These are phyloP conservation scores for Monosporascus sp. DNA, from an alignment of 2,329 filamentous ascomycete species.

Conservation along the genomic window DNA sequence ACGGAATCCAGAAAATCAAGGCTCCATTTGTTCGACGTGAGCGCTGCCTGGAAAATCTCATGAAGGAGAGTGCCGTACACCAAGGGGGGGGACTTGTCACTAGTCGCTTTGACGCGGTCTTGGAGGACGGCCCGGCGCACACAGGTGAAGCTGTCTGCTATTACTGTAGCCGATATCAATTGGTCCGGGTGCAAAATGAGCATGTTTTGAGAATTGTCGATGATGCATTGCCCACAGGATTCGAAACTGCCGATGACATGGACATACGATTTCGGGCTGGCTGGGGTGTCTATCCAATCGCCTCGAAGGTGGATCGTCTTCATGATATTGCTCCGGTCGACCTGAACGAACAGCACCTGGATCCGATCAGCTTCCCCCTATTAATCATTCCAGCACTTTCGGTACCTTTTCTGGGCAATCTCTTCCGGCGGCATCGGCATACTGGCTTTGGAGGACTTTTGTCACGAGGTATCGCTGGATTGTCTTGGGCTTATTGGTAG, in stretches of 20 bases:
- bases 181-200: slow-evolving; percentile 93
- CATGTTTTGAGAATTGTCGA: slow-evolving; percentile 79
- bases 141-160: slow-evolving; percentile 94
- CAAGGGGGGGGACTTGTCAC: slow-evolving; percentile 71
- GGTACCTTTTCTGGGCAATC: slow-evolving; percentile 65
- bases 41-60: slow-evolving; percentile 88
- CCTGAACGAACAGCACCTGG: slow-evolving; percentile 75
- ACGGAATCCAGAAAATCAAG: slow-evolving; percentile 57
- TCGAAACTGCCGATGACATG: slow-evolving; percentile 82
- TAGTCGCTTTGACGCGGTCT: slow-evolving; percentile 88
- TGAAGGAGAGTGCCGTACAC: slow-evolving; percentile 93
- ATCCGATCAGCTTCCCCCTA: slow-evolving; percentile 9
- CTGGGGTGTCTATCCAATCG: slow-evolving; percentile 80
- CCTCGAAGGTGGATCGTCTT: slow-evolving; percentile 73
- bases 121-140: slow-evolving; percentile 87
- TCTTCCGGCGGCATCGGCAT: slow-evolving; percentile 57
- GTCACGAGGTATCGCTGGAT: slow-evolving; percentile 86
- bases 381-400: slow-evolving; percentile 8
- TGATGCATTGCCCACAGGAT: slow-evolving; percentile 63
- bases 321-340: slow-evolving; percentile 62
- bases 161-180: slow-evolving; percentile 87
- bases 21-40: slow-evolving; percentile 80
- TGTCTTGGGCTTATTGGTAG: slow-evolving; percentile 60
- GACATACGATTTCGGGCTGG: slow-evolving; percentile 68
- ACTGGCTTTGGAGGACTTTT: slow-evolving; percentile 65